Conservation (phyloP, 768 basidiomycete genomes). For the Naematelia aurantialba region DNA sequence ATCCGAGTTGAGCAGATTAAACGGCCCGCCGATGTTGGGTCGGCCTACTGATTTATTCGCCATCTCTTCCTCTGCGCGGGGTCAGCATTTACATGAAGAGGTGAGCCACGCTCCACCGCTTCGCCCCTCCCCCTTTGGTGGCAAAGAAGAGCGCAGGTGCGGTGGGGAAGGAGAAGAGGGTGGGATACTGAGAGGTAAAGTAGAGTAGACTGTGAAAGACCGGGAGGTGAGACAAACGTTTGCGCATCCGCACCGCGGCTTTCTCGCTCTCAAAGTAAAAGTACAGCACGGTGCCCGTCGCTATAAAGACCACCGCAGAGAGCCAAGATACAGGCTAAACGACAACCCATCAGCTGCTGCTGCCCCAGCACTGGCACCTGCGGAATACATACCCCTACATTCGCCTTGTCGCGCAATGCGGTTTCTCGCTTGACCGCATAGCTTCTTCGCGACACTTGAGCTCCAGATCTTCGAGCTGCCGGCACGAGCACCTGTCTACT, state of each 20-base stretch:
- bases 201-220: no score
- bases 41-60: constrained; percentile 71
- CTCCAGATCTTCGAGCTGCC: neutral
- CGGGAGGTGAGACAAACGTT: constrained; percentile 63
- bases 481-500: neutral
- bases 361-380: neutral
- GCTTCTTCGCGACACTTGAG: neutral
- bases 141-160: neutral
- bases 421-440: neutral
- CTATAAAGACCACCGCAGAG: constrained; percentile 77
- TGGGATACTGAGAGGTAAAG: neutral
- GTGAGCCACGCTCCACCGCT: neutral
- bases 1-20: constrained; percentile 60
- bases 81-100: neutral
- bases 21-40: constrained; percentile 87
- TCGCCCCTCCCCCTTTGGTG: no score
- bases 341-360: neutral
- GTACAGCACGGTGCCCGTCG: constrained; percentile 73
- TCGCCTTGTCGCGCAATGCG: constrained; percentile 3
- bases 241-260: constrained; percentile 66
- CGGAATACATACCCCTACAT: constrained; percentile 7
- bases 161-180: neutral
- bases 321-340: constrained; percentile 92
- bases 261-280: constrained; percentile 90
- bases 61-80: constrained; percentile 64